Percentiles rank a stretch among this genome's conserved stretches.
These are phyloP conservation scores for Apiotrichum siamense DNA, from an alignment of 1,284 basidiomycete species.

Conservation along the genomic window DNA sequence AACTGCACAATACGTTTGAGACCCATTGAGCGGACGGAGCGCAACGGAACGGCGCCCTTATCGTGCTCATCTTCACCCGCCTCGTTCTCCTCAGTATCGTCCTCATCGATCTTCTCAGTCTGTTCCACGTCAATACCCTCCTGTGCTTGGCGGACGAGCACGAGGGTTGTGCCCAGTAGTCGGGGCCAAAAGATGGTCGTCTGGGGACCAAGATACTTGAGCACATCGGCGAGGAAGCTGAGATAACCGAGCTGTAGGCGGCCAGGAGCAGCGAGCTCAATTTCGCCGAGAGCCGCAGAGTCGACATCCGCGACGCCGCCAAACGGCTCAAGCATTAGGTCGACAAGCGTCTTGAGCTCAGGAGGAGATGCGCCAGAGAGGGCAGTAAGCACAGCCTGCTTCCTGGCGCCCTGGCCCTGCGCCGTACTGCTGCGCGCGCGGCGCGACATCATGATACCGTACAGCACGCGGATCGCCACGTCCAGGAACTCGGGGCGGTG, in stretches of 20 bases:
- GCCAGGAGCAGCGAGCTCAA: conserved; percentile 48
- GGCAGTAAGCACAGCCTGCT: conserved; percentile 66
- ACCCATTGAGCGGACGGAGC: conserved; percentile 71
- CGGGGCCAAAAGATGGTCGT: conserved; percentile 65
- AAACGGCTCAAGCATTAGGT: conserved; percentile 85
- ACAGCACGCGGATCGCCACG: conserved; percentile 70
- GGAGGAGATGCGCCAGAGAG: conserved; percentile 64
- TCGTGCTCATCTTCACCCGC: conserved; percentile 43
- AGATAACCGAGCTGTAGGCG: conserved; percentile 80
- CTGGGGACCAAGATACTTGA: conserved; percentile 71
- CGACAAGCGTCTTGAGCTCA: conserved; percentile 72
- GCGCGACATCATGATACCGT: conserved; percentile 81
- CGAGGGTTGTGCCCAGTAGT: conserved; percentile 62
- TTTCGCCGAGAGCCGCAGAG: conserved; percentile 8
- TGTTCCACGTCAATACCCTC: conserved; percentile 49
- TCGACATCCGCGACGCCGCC: conserved; percentile 17
- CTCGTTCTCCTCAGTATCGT: conserved; percentile 45
- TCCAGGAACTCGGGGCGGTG: conserved; percentile 69
- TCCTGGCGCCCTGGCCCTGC: conserved; percentile 64
- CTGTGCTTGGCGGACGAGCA: conserved; percentile 63
- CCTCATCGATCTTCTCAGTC: conserved; percentile 35
- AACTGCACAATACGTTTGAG: conserved; percentile 84
- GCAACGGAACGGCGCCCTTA: conserved; percentile 50
- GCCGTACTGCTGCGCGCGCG: conserved; percentile 58
- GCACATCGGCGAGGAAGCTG: conserved; percentile 72